Percentiles rank a stretch among this genome's conserved stretches.
Conservation (phyloP, 768 basidiomycete genomes). For the Termitomyces heimii region DNA sequence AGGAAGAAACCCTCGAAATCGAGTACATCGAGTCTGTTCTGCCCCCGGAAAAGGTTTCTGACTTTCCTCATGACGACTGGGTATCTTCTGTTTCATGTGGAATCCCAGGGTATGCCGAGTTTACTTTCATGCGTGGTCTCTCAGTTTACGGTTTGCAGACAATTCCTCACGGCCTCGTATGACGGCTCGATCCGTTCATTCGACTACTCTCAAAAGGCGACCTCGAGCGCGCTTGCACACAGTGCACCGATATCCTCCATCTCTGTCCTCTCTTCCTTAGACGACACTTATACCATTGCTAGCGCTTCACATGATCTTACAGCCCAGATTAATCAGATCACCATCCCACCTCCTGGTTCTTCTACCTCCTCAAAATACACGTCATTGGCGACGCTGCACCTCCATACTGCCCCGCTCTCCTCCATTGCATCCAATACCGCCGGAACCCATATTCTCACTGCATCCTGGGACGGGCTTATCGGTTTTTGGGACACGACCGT, state of each 20-base stretch:
- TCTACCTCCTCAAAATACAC: conserved; percentile 21
- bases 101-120: conserved; percentile 40
- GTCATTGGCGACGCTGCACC: conserved; percentile 62
- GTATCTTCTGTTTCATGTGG: conserved; percentile 74
- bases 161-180: conserved; percentile 76
- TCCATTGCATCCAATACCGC: conserved; percentile 51
- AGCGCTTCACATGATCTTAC: conserved; percentile 79
- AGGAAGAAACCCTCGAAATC: conserved; percentile 90
- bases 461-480: conserved; percentile 84
- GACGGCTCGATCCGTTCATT: conserved; percentile 74
- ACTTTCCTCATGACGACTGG: conserved; percentile 90
- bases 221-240: conserved; percentile 48
- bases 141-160: conserved; percentile 30
- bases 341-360: conserved; percentile 18
- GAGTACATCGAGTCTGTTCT: conserved; percentile 89
- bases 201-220: conserved; percentile 57
- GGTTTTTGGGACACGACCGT: conserved; percentile 73
- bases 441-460: conserved; percentile 68
- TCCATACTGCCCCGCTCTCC: conserved; percentile 80
- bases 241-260: conserved; percentile 64
- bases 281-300: conserved; percentile 39
- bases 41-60: conserved; percentile 77
- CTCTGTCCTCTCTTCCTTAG: conserved; percentile 40
- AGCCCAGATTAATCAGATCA: conserved; percentile 47
- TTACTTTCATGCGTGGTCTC: background rate